Conservation (phyloP, 441 rosid species). For the Populus hybrid region DNA sequence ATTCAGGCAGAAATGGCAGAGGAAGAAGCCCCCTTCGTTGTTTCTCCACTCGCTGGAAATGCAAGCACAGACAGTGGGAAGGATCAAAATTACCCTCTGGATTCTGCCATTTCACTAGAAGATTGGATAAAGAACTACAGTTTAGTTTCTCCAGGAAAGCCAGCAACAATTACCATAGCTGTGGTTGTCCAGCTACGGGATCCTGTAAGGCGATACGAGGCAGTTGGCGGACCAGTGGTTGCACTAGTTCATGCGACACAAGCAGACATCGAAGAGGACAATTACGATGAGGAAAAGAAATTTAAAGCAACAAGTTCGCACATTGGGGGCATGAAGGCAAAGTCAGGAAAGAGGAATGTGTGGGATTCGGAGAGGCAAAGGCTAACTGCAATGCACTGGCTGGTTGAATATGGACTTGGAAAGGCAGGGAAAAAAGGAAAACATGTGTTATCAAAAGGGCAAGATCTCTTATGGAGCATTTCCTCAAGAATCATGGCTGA, state of each 20-base stretch:
- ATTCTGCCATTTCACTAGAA: constrained; percentile 58
- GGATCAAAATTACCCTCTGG: constrained; percentile 40
- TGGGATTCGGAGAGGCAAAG: constrained; percentile 68
- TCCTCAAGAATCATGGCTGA: constrained; percentile 89
- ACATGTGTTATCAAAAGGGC: constrained; percentile 35
- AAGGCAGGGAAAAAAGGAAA: constrained; percentile 58
- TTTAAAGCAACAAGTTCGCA: constrained; percentile 61
- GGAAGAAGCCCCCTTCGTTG: constrained; percentile 72
- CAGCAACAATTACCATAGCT: constrained; percentile 40
- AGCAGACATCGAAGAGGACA: constrained; percentile 25
- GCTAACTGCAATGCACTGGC: constrained; percentile 86
- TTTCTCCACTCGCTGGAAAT: constrained; percentile 42
- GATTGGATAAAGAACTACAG: constrained; percentile 49
- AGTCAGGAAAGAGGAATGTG: constrained; percentile 37
- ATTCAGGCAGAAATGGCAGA: constrained; percentile 81
- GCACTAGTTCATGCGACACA: constrained; percentile 51
- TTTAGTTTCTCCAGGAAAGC: constrained; percentile 25
- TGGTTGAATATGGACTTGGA: constrained; percentile 64
- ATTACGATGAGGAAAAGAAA: constrained; percentile 51
- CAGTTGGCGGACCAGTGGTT: constrained; percentile 74
- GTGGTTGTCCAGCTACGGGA: constrained; percentile 68
- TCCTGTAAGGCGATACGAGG: constrained; percentile 79
- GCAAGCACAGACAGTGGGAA: constrained; percentile 24
- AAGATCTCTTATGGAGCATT: constrained; percentile 72
- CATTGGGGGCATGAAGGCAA: constrained; percentile 59